Conservation (phyloP, 2,329 filamentous ascomycete species). For the Alternaria postmessia region DNA sequence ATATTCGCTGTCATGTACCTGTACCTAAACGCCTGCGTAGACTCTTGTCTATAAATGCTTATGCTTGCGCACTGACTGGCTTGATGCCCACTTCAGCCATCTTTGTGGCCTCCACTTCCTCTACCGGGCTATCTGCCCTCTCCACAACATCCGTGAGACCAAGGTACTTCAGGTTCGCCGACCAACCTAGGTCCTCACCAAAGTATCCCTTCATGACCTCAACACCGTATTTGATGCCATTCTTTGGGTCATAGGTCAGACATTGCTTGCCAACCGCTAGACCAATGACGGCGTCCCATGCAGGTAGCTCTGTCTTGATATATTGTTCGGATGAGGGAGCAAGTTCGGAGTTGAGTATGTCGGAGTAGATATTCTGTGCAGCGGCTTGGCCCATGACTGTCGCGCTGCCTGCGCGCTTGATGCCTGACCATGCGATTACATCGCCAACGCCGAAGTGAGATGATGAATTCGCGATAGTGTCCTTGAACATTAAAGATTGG, state of each 20-base stretch:
- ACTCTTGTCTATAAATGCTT: conserved; percentile 3
- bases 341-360: conserved; percentile 47
- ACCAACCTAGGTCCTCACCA: conserved; percentile 69
- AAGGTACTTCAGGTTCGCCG: conserved; percentile 45
- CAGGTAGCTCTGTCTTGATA: conserved; percentile 35
- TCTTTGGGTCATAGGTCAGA: conserved; percentile 66
- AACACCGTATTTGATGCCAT: conserved; percentile 67
- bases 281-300: conserved; percentile 66
- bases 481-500: conserved; percentile 63
- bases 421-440: conserved; percentile 74
- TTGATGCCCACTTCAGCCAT: conserved; percentile 42
- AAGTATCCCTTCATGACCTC: conserved; percentile 72
- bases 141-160: conserved; percentile 46
- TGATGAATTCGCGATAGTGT: conserved; percentile 63
- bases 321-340: conserved; percentile 24
- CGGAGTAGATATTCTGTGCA: conserved; percentile 63
- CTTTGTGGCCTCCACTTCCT: conserved; percentile 28
- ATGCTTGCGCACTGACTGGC: conserved; percentile 37
- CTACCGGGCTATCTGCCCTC: conserved; percentile 22
- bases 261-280: conserved; percentile 75
- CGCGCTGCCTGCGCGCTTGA: conserved; percentile 79
- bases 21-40: not conserved
- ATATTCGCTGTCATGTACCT: not conserved
- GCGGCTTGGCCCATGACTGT: conserved; percentile 76
- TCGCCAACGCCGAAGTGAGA: conserved; percentile 76